A percentile compares a stretch with the other conserved stretches of the same genome.
Conservation (phyloP, 164 flowering plant genomes). For the Amborella trichopoda region DNA sequence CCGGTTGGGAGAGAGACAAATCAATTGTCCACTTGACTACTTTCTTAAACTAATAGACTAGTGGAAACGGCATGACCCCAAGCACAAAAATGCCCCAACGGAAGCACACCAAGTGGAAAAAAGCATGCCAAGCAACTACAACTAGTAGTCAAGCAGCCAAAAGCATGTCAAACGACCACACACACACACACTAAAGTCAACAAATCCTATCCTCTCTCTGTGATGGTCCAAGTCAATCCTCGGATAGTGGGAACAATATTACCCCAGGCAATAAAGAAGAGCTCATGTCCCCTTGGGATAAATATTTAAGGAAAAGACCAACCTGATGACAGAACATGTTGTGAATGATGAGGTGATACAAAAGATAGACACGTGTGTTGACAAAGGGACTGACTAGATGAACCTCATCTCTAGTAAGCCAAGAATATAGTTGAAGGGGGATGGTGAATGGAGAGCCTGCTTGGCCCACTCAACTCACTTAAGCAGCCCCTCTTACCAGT, state of each 20-base stretch:
- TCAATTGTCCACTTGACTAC: too few relatives aligned
- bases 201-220: background rate
- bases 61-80: too few relatives aligned
- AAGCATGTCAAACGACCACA: background rate
- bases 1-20: too few relatives aligned
- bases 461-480: conserved; percentile 1
- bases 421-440: conserved; percentile 1
- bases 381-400: too few relatives aligned
- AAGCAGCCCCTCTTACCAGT: conserved; percentile 3
- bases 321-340: background rate
- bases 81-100: too few relatives aligned
- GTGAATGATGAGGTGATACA: too few relatives aligned
- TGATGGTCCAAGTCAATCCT: background rate
- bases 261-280: background rate
- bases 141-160: conserved; percentile 2
- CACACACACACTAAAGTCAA: background rate
- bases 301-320: background rate
- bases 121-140: too few relatives aligned
- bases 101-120: too few relatives aligned
- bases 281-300: background rate
- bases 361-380: conserved; percentile 2
- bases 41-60: too few relatives aligned
- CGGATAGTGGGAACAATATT: background rate
- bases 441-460: conserved; percentile 4
- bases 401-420: conserved; percentile 1